Base-by-base conservation (phyloP, 805 yeast species). In the Saturnispora kantuleensis region DNA sequence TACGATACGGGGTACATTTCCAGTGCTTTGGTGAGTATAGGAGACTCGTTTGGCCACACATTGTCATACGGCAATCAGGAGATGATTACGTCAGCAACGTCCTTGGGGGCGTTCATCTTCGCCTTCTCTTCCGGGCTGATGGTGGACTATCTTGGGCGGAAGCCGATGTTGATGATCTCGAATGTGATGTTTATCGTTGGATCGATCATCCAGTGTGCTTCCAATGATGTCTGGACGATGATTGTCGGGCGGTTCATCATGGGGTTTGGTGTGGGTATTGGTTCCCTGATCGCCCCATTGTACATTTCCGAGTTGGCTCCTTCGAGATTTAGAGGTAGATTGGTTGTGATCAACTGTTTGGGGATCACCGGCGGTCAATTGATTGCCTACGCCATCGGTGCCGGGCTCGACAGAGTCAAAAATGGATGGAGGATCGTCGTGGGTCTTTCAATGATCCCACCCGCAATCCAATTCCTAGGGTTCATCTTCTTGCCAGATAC, bases 1-100 rank as follows among this genome's bases (percentile, higher is more conserved):
- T 90, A 90, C 59, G 98, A 90, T 63, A 90, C 97, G 1, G 97
- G 97, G 53, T 90, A 90, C 64, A 89, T 90, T 35, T 90, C 97
- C 3, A 81, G 94, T 15, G 97, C 97, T 0, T 70, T 90, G 55
- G 95, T 89, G 16, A 78, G 88, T 32, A 79, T 90, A 39, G 88
- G 89, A 10, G 75, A 78, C 5, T 95, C 85, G 59, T 73, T 90
- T 50, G 76, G 77, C 52, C 70, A 71, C 46, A 55, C 60, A 0
- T 69, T 89, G 44, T 69, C 88, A 0, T 74, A 77, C 47, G 94
- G 95, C 39, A 80, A 88, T 53, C 84, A 86, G 64, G 95, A 89
- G 66, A 68, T 85, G 51, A 87, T 93, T 56, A 93, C 97, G 0
- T 81, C 96, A 10, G 95, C 97, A 11, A 90, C 97, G 0, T 86